Conservation (phyloP, 148 eudicot species). For the Heliosperma pusillum region DNA sequence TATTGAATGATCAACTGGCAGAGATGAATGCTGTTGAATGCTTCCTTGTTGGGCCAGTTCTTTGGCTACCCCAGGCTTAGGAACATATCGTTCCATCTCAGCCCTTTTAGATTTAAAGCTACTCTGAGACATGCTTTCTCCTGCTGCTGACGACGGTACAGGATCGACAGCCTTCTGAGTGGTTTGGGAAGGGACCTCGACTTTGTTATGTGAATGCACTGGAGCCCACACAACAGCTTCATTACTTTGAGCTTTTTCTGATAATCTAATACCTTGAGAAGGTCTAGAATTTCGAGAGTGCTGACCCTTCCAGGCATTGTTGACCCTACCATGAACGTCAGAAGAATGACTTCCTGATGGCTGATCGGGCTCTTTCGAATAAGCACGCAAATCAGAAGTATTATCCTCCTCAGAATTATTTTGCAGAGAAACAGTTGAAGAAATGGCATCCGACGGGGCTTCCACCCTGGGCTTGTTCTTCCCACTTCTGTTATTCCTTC, state of each 20-base stretch:
- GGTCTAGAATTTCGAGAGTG: conserved; percentile 57
- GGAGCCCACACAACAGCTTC: conserved; percentile 90
- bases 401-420: conserved; percentile 35
- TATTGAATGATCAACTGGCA: conserved; percentile 29
- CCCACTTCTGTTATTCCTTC: conserved; percentile 41
- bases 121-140: conserved; percentile 41
- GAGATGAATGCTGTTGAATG: conserved; percentile 34
- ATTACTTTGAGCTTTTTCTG: conserved; percentile 45
- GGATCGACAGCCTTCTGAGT: conserved; percentile 32
- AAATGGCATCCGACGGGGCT: conserved; percentile 32
- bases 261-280: conserved; percentile 49
- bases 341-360: conserved; percentile 38
- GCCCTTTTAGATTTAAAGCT: conserved; percentile 76
- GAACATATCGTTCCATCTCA: conserved; percentile 92
- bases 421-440: conserved; percentile 18
- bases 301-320: conserved; percentile 58
- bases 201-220: conserved; percentile 56
- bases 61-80: conserved; percentile 76
- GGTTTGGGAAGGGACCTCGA: conserved; percentile 39
- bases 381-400: conserved; percentile 29
- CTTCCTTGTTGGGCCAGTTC: conserved; percentile 78
- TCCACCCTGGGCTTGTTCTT: conserved; percentile 67
- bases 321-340: conserved; percentile 40
- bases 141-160: conserved; percentile 31
- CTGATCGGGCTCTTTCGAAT: conserved; percentile 31